These are phyloP conservation scores for Arabidopsis thaliana DNA, from an alignment of 345 rosid genomes.

Conservation along the genomic window DNA sequence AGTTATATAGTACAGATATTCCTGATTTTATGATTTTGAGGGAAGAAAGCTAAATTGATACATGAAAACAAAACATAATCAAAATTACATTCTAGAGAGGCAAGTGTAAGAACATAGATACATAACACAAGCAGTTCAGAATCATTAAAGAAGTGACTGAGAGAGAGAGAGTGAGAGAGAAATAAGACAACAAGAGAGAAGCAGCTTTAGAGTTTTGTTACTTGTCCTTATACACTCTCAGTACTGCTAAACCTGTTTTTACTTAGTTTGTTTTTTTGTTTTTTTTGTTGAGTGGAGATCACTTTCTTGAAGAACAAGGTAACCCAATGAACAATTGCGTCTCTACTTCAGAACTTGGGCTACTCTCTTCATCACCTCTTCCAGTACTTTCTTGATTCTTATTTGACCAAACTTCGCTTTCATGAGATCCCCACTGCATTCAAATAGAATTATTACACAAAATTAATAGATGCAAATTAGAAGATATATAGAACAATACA, in stretches of 20 bases:
- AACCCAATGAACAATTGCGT: slow-evolving; percentile 85
- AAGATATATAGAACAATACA: slow-evolving; percentile 19
- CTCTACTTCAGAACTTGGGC: slow-evolving; percentile 76
- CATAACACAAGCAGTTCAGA: slow-evolving; percentile 29
- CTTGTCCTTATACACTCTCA: slow-evolving; percentile 34
- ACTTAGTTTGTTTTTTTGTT: not conserved
- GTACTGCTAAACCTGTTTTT: slow-evolving; percentile 30
- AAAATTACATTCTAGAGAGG: slow-evolving; percentile 19
- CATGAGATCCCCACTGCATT: slow-evolving; percentile 52
- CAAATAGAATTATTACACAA: not conserved
- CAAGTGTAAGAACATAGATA: slow-evolving; percentile 35
- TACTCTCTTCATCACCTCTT: slow-evolving; percentile 50
- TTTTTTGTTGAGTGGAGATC: slow-evolving; percentile 29
- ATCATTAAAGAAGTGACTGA: slow-evolving; percentile 18
- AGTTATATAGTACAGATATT: not conserved
- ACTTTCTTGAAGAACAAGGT: slow-evolving; percentile 58
- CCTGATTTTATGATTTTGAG: slow-evolving; percentile 16
- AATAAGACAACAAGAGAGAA: slow-evolving; percentile 42
- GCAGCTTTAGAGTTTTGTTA: slow-evolving; percentile 37
- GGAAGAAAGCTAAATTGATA: not conserved
- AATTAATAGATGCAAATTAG: slow-evolving; percentile 1
- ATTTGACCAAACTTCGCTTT: slow-evolving; percentile 34
- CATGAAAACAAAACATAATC: not conserved
- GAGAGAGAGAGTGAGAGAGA: slow-evolving; percentile 15
- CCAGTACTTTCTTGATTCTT: slow-evolving; percentile 37